A percentile compares a stretch with the other conserved stretches of the same genome.
These are phyloP conservation scores for Pestalotiopsis sp. DNA, from an alignment of 2,329 filamentous ascomycete genomes.

Conservation along the genomic window DNA sequence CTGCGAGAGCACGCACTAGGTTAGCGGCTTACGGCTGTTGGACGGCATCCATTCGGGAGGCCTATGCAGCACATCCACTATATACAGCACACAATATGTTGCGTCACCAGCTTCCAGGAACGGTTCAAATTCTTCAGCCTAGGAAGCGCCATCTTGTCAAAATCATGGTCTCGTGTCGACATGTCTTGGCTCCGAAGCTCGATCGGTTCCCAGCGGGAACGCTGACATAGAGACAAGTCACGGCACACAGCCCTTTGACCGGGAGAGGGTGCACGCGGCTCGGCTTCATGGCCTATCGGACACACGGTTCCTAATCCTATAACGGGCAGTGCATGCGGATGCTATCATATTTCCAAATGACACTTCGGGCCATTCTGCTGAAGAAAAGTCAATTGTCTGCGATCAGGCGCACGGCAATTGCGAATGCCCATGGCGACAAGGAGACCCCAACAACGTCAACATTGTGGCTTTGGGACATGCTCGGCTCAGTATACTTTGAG, in stretches of 20 bases:
- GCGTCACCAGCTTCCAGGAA: background rate
- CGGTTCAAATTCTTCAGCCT: background rate
- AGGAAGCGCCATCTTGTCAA: background rate
- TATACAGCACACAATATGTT: background rate
- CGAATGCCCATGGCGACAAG: background rate
- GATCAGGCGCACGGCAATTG: background rate
- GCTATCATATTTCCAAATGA: background rate
- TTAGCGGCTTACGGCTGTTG: background rate
- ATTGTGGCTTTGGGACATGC: background rate
- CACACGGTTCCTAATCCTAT: background rate
- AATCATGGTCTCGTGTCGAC: background rate
- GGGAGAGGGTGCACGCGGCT: background rate
- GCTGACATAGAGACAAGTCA: background rate
- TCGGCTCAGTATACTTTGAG: background rate
- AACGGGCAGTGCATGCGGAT: background rate
- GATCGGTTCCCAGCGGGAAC: background rate
- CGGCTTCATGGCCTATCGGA: background rate
- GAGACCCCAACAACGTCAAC: background rate
- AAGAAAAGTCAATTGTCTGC: background rate
- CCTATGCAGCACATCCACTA: background rate
- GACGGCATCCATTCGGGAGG: background rate
- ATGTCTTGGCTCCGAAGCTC: background rate
- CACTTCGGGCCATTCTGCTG: background rate
- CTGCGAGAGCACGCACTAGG: background rate
- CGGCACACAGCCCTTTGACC: background rate